Conservation (phyloP, 495 filamentous ascomycete genomes). For the Gamarada debralockiae region DNA sequence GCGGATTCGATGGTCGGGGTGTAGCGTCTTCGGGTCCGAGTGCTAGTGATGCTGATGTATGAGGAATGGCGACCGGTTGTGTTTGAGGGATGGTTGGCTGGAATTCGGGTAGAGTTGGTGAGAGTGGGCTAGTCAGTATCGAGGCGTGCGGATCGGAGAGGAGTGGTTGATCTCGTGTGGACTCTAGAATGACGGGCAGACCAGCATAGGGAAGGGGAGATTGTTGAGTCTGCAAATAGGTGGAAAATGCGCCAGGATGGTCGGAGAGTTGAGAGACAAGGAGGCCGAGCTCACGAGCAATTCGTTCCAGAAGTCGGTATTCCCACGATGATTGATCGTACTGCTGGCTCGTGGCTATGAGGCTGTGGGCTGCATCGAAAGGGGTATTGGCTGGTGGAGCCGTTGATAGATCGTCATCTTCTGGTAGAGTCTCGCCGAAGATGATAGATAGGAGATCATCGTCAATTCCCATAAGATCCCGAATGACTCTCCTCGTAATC, state of each 20-base stretch:
- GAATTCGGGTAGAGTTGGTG: slow-evolving; percentile 34
- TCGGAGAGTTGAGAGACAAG: slow-evolving; percentile 79
- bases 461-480: slow-evolving; percentile 88
- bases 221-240: slow-evolving; percentile 56
- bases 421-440: slow-evolving; percentile 77
- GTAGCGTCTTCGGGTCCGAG: slow-evolving; percentile 20
- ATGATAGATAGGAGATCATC: slow-evolving; percentile 78
- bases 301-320: slow-evolving; percentile 69
- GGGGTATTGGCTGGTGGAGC: slow-evolving; percentile 20
- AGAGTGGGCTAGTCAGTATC: background rate
- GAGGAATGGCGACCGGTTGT: slow-evolving; percentile 18
- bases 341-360: slow-evolving; percentile 12
- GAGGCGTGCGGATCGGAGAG: background rate
- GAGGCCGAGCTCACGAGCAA: slow-evolving; percentile 81
- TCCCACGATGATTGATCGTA: slow-evolving; percentile 60
- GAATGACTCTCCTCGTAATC: slow-evolving; percentile 81
- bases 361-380: background rate
- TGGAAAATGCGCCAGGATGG: slow-evolving; percentile 76
- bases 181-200: slow-evolving; percentile 49
- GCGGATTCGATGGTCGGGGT: slow-evolving; percentile 7
- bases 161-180: slow-evolving; percentile 27
- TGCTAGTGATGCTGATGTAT: background rate
- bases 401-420: slow-evolving; percentile 44
- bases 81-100: slow-evolving; percentile 41
- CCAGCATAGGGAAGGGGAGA: slow-evolving; percentile 51